Evolutionary conservation across 2,329 filamentous ascomycete genomes (phyloP), one percentile per base, ranked within the genome.

Genomic region (Elsinoe batatas): DNA sequence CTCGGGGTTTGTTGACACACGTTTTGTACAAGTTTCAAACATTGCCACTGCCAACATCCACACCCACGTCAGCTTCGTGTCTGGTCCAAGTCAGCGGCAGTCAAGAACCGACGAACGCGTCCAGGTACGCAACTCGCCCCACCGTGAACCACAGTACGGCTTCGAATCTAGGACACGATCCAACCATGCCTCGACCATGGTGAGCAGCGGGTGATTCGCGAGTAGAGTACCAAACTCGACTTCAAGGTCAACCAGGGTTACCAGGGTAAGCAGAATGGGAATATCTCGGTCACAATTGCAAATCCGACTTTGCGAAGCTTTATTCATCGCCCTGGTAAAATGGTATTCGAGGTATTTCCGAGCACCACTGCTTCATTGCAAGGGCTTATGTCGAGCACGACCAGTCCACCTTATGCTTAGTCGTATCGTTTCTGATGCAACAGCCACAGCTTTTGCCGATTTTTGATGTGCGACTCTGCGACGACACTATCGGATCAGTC

Each of bases 321-420:
- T 49, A 5, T 12, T 49, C 26, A 26, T 49, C 30, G 44, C 30
- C 44, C 35, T 49, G 44, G 44, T 33, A 11, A n/a, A 5, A n/a
- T 49, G 44, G 15, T 49, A 12, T 11, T 49, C 44, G 44, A 49
- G 44, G 13, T 49, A 33, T 49, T 26, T n/a, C 44, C 44, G 44
- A 49, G 32, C 20, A 15, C 44, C 30, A 49, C 17, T 10, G 44
- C 44, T 49, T 35, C 15, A 35, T 33, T 49, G 17, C 44, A 18
- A 44, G 40, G 20, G 40, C 40, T 44, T 44, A 20, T 44, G 30
- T 26, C 8, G 26, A 44, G 40, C n/a, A 18, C 18, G 20, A 35
- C 1, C 15, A 26, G 44, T 33, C 1, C 44, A 10, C 20, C 20
- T 49, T 5, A 26, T 33, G 11, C 6, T 26, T 22, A 5, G 5